phyloP scores from a whole-genome alignment of 352 stramenopile genomes.

The Phytophthora boehmeriae region DNA sequence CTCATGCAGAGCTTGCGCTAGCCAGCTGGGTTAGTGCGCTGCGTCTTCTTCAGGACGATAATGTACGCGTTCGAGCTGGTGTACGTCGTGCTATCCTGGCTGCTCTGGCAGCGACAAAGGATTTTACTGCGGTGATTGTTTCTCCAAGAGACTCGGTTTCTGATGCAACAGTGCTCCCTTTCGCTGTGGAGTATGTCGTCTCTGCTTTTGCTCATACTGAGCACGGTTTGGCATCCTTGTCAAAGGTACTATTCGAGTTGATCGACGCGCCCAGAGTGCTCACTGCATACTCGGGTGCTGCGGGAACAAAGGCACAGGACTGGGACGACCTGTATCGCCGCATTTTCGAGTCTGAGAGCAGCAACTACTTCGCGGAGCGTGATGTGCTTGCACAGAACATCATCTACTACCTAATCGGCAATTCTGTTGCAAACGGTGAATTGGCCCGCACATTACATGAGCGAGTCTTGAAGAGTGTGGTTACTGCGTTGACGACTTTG shows the following conservation, averaged over 20 bases:
- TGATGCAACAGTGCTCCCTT: constrained; percentile 63
- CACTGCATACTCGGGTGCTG: constrained; percentile 42
- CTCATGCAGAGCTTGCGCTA: constrained; percentile 35
- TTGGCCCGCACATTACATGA: constrained; percentile 30
- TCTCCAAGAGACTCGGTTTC: constrained; percentile 30
- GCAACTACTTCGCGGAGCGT: constrained; percentile 75
- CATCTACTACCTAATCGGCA: constrained; percentile 44
- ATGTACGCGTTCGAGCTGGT: constrained; percentile 35
- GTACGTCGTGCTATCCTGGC: constrained; percentile 43
- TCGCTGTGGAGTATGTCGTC: constrained; percentile 56
- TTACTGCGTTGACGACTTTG: constrained; percentile 29
- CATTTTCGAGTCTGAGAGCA: constrained; percentile 84
- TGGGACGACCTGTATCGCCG: constrained; percentile 63
- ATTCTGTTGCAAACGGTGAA: constrained; percentile 18
- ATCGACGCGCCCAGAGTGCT: constrained; percentile 52
- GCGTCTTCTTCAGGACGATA: constrained; percentile 75
- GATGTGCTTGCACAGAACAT: constrained; percentile 71
- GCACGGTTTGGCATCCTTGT: constrained; percentile 34
- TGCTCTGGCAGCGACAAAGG: constrained; percentile 23
- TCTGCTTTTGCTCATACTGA: constrained; percentile 34
- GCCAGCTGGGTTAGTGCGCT: constrained; percentile 65
- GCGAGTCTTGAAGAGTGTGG: constrained; percentile 35
- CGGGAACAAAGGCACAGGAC: constrained; percentile 47
- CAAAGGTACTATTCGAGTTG: constrained; percentile 37
- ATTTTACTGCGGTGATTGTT: not conserved